phyloP scores from a whole-genome alignment of 495 filamentous ascomycete species.

The Xylaria castorea region DNA sequence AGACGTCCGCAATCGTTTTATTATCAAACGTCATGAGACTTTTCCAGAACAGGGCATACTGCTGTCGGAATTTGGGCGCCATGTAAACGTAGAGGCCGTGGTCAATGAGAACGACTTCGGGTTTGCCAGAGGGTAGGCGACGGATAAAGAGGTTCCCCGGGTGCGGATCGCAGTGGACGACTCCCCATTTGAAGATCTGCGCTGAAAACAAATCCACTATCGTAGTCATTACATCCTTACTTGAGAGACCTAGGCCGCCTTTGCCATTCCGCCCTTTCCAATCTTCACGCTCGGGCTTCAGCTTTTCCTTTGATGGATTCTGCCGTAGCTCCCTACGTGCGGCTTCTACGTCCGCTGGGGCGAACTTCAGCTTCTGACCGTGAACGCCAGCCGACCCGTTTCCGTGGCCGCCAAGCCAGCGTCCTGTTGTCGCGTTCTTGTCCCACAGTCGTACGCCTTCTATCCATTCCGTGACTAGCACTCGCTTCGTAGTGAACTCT shows the following conservation, averaged over 20 bases:
- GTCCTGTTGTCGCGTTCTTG: constrained; percentile 72
- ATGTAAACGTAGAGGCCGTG: constrained; percentile 96
- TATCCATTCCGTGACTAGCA: constrained; percentile 97
- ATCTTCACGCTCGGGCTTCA: constrained; percentile 80
- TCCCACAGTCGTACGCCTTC: constrained; percentile 93
- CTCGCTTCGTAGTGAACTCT: constrained; percentile 79
- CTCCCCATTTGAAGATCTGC: constrained; percentile 96
- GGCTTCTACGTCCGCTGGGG: constrained; percentile 49
- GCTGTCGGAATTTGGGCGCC: constrained; percentile 79
- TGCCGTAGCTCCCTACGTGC: constrained; percentile 50
- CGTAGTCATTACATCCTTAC: constrained; percentile 90
- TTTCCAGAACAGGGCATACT: constrained; percentile 95
- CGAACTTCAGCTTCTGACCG: constrained; percentile 65
- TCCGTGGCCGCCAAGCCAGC: constrained; percentile 79
- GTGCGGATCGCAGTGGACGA: constrained; percentile 94
- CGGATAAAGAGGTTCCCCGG: constrained; percentile 97
- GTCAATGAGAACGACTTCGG: constrained; percentile 94
- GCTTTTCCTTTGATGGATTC: constrained; percentile 54
- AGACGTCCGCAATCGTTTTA: constrained; percentile 71
- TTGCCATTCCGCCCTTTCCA: constrained; percentile 75
- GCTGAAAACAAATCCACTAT: constrained; percentile 95
- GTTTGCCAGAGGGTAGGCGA: constrained; percentile 76
- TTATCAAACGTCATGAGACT: constrained; percentile 94
- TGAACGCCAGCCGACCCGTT: constrained; percentile 78
- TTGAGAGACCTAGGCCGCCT: constrained; percentile 80